A percentile compares a stretch with the other conserved stretches of the same genome.
Conservation (phyloP, 169 alveolate species). For the Cystoisospora suis region DNA sequence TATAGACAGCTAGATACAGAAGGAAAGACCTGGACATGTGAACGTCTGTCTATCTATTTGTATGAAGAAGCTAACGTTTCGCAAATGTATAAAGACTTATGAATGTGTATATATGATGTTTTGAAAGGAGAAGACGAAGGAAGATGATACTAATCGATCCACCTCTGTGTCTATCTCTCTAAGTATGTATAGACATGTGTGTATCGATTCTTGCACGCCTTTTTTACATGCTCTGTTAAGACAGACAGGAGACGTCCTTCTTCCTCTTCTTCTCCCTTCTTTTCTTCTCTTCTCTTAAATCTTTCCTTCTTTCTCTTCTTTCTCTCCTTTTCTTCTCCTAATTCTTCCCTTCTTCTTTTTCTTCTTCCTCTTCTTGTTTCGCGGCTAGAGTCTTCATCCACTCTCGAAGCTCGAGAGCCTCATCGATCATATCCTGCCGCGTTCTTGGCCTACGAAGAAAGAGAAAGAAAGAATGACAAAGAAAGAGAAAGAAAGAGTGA, state of each 20-base stretch:
- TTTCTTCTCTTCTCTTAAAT: neutral
- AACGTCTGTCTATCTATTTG: neutral
- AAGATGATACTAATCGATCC: neutral
- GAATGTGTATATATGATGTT: neutral
- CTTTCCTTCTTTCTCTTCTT: neutral
- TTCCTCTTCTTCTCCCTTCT: neutral
- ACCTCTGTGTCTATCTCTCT: neutral
- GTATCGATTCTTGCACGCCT: neutral
- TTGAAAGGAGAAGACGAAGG: neutral
- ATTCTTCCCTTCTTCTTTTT: neutral
- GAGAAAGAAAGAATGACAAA: neutral
- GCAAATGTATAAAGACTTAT: neutral
- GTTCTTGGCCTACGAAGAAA: neutral
- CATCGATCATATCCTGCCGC: conserved; percentile 11
- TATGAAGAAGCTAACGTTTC: neutral
- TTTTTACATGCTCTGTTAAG: neutral
- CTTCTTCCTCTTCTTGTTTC: neutral
- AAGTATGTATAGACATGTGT: neutral
- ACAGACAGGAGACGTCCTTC: neutral
- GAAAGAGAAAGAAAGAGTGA: neutral
- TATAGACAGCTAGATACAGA: too few species aligned
- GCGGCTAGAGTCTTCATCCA: neutral
- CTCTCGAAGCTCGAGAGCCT: conserved; percentile 23
- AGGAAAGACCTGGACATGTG: too few species aligned
- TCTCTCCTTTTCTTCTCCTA: neutral